phyloP scores from a whole-genome alignment of 192 early-diverging fungal genomes.

The Podila minutissima region DNA sequence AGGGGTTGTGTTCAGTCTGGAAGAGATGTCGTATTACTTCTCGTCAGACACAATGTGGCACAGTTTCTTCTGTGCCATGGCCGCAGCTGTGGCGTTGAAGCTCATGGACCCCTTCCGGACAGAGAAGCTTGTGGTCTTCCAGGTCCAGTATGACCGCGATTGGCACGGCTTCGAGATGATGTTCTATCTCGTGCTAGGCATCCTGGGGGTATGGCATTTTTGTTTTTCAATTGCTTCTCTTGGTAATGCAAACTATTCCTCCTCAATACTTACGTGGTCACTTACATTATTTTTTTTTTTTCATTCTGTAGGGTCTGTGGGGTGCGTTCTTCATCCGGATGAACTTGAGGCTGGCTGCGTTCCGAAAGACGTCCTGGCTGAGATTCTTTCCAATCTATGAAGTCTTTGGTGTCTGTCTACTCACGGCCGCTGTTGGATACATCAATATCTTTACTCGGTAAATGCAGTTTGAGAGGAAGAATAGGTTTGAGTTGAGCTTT shows the following conservation, averaged over 20 bases:
- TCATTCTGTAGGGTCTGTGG: constrained; percentile 72
- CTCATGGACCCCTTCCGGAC: constrained; percentile 84
- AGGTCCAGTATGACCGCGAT: constrained; percentile 87
- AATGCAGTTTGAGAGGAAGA: neutral
- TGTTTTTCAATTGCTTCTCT: neutral
- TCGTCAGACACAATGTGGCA: constrained; percentile 95
- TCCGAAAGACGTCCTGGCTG: constrained; percentile 80
- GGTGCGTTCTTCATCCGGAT: constrained; percentile 84
- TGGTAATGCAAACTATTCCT: constrained; percentile 6
- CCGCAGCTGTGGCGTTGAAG: constrained; percentile 84
- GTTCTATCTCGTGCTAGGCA: constrained; percentile 85
- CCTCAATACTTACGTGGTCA: neutral
- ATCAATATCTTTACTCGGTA: constrained; percentile 84
- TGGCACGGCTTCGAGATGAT: constrained; percentile 95
- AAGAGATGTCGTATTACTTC: constrained; percentile 94
- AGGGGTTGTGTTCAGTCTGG: constrained; percentile 93
- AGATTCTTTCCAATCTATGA: constrained; percentile 78
- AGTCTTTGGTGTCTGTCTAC: constrained; percentile 71
- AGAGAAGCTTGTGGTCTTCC: constrained; percentile 87
- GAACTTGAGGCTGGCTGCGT: constrained; percentile 72
- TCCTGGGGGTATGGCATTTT: constrained; percentile 70
- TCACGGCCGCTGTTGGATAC: constrained; percentile 83
- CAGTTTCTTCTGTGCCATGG: constrained; percentile 94
- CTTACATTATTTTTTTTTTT: neutral
- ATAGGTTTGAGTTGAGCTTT: no score